Percentiles rank a stretch among this genome's conserved stretches.
Evolutionary conservation across 2,329 filamentous ascomycete genomes (phyloP).

Genomic region (Stachybotrys chlorohalonatus): DNA sequence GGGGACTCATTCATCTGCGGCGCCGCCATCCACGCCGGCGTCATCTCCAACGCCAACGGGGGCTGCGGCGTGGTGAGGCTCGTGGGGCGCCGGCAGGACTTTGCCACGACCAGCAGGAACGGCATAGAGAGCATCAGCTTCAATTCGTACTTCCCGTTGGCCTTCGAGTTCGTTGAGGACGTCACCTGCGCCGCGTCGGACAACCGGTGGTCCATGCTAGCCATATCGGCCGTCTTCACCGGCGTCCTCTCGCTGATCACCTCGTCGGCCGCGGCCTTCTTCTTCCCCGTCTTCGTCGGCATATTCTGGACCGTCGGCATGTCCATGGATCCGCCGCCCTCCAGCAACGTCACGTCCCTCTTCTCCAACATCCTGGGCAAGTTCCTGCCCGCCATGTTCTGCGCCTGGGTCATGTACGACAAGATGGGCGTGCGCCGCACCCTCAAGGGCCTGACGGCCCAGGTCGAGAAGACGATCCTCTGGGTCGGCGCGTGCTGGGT

Average conservation of each 20-base stretch:
- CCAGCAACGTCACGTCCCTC: conserved; percentile 57
- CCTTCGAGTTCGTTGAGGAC: conserved; percentile 65
- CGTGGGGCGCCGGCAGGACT: conserved; percentile 58
- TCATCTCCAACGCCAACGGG: conserved; percentile 61
- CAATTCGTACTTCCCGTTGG: conserved; percentile 80
- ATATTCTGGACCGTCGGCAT: conserved; percentile 87
- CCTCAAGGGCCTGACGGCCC: conserved; percentile 64
- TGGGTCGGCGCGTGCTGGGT: conserved; percentile 91
- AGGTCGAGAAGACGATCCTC: conserved; percentile 81
- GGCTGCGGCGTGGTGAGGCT: conserved; percentile 76
- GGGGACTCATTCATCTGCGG: conserved; percentile 85
- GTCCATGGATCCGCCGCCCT: conserved; percentile 74
- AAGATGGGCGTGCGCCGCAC: conserved; percentile 70
- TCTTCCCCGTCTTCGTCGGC: conserved; percentile 71
- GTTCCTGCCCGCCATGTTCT: conserved; percentile 80
- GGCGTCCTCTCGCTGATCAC: conserved; percentile 73
- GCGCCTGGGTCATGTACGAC: conserved; percentile 78
- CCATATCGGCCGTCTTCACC: conserved; percentile 72
- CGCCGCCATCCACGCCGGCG: conserved; percentile 74
- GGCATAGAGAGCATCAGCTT: conserved; percentile 73
- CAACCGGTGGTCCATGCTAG: conserved; percentile 75
- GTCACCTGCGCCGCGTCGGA: conserved; percentile 64
- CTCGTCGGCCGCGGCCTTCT: conserved; percentile 69
- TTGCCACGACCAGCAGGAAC: conserved; percentile 54
- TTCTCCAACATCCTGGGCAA: conserved; percentile 72